Percentiles rank a stretch among this genome's conserved stretches.
phyloP scores from a whole-genome alignment of 768 basidiomycete species.

The Tylopilus rubrobrunneus region DNA sequence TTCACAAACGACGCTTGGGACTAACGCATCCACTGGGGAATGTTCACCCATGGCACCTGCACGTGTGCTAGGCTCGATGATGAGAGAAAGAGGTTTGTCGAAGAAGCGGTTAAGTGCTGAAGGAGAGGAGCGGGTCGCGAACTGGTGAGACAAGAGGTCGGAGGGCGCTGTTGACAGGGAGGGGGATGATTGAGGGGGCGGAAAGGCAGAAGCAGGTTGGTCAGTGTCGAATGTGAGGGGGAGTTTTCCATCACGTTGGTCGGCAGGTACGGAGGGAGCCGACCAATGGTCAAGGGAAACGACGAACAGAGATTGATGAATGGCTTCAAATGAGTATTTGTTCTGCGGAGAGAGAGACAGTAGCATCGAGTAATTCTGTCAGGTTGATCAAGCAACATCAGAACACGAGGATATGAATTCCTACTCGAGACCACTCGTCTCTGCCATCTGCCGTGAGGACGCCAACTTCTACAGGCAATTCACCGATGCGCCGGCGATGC shows the following conservation, averaged over 20 bases:
- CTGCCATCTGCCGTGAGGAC: slow-evolving; percentile 76
- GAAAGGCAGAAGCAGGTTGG: slow-evolving; percentile 2
- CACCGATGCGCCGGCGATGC: slow-evolving; percentile 45
- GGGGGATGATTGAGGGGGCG: slow-evolving; percentile 7
- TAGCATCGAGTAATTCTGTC: slow-evolving; percentile 64
- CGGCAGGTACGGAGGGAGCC: slow-evolving; percentile 24
- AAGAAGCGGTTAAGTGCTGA: slow-evolving; percentile 81
- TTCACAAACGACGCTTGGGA: slow-evolving; percentile 83
- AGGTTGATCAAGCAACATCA: background rate
- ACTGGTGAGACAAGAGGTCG: slow-evolving; percentile 67
- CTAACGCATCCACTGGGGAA: slow-evolving; percentile 83
- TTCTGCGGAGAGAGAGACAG: slow-evolving; percentile 67
- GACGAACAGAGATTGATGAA: slow-evolving; percentile 73
- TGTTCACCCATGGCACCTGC: slow-evolving; percentile 91
- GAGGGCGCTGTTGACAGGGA: slow-evolving; percentile 8
- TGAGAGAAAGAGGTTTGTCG: slow-evolving; percentile 81
- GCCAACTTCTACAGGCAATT: slow-evolving; percentile 59
- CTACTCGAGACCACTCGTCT: slow-evolving; percentile 76
- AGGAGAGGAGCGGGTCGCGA: slow-evolving; percentile 62
- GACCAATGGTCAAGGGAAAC: slow-evolving; percentile 80
- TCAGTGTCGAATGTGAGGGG: slow-evolving; percentile 33
- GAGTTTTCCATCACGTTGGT: slow-evolving; percentile 19
- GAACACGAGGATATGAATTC: slow-evolving; percentile 12
- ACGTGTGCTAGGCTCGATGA: slow-evolving; percentile 81
- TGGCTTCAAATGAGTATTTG: slow-evolving; percentile 49